Conservation (phyloP, 2,329 filamentous ascomycete genomes). For the Microdochium paspali region DNA sequence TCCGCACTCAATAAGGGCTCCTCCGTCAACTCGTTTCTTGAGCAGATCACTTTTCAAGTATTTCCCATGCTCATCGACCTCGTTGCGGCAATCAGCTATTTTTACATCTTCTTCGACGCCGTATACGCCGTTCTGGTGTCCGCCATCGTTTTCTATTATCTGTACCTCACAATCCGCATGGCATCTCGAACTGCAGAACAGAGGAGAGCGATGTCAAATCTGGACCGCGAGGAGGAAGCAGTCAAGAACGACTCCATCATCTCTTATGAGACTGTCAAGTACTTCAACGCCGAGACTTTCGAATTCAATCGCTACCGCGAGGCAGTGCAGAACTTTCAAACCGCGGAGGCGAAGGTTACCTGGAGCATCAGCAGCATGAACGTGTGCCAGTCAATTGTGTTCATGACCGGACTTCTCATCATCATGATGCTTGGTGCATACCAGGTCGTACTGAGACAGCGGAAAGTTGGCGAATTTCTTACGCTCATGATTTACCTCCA, state of each 20-base stretch:
- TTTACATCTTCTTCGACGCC: constrained; percentile 69
- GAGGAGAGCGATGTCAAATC: constrained; percentile 87
- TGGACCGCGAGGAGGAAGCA: constrained; percentile 88
- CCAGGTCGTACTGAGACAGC: constrained; percentile 60
- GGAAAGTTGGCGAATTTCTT: constrained; percentile 63
- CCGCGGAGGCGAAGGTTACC: constrained; percentile 66
- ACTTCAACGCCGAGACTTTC: constrained; percentile 77
- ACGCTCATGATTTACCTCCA: constrained; percentile 67
- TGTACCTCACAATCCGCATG: constrained; percentile 94
- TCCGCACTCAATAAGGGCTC: constrained; percentile 94
- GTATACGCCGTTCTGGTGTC: constrained; percentile 86
- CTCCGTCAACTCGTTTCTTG: constrained; percentile 92
- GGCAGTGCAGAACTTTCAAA: constrained; percentile 63
- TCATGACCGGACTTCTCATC: constrained; percentile 66
- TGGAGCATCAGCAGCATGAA: constrained; percentile 74
- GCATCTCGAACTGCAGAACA: constrained; percentile 88
- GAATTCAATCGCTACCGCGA: constrained; percentile 66
- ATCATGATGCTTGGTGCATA: constrained; percentile 68
- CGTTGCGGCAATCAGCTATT: constrained; percentile 73
- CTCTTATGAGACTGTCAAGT: constrained; percentile 94
- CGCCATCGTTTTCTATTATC: constrained; percentile 89
- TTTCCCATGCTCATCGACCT: constrained; percentile 92
- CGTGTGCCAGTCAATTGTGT: constrained; percentile 70
- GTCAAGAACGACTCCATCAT: constrained; percentile 98
- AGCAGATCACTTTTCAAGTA: constrained; percentile 93